phyloP scores from a whole-genome alignment of 805 yeast genomes.

The Yamadazyma insecticola region DNA sequence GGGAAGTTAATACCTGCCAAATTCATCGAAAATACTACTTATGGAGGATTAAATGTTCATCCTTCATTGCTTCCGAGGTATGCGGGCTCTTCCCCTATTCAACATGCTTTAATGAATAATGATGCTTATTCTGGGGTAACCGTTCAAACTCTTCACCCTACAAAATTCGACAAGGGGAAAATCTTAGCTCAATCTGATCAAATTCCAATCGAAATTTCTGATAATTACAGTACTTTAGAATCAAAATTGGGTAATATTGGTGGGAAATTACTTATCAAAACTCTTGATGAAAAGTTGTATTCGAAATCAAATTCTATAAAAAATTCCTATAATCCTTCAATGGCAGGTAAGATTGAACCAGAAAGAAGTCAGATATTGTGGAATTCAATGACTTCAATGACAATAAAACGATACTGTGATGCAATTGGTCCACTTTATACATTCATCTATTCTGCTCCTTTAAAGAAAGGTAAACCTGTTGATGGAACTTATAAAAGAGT shows the following conservation, averaged over 20 bases:
- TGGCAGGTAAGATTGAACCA: conserved; percentile 55
- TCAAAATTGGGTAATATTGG: conserved; percentile 57
- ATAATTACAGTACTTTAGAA: conserved; percentile 43
- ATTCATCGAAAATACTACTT: conserved; percentile 44
- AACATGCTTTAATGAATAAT: conserved; percentile 63
- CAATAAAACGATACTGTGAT: conserved; percentile 39
- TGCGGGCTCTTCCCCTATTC: conserved; percentile 89
- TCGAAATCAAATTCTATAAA: too few relatives aligned
- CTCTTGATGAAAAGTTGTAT: conserved; percentile 31
- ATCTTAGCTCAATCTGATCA: conserved; percentile 56
- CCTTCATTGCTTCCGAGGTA: conserved; percentile 83
- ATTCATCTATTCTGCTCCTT: conserved; percentile 29
- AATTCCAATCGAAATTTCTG: conserved; percentile 35
- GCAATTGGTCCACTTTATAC: conserved; percentile 58
- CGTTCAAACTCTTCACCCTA: conserved; percentile 85
- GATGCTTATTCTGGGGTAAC: conserved; percentile 75
- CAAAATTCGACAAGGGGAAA: conserved; percentile 75
- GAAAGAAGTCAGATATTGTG: conserved; percentile 43
- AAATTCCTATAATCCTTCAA: conserved; percentile 32
- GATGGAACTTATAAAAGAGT: conserved; percentile 39
- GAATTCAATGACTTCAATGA: conserved; percentile 27
- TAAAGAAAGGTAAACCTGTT: conserved; percentile 30
- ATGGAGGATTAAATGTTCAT: conserved; percentile 85
- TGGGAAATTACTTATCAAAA: conserved; percentile 49
- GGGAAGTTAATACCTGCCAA: conserved; percentile 72